Conservation (phyloP, 2,329 filamentous ascomycete species). For the Camptophora hylomeconis region DNA sequence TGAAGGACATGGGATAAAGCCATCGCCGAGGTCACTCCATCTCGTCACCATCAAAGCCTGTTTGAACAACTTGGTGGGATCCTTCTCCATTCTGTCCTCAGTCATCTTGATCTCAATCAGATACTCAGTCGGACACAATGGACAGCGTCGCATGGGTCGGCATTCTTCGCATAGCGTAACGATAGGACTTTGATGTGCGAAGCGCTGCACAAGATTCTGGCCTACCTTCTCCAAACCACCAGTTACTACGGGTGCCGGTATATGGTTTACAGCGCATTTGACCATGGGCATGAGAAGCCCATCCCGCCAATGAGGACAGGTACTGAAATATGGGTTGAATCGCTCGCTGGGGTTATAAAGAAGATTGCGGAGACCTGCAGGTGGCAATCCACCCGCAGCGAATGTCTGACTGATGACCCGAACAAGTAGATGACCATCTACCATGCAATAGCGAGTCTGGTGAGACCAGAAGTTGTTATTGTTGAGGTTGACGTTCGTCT, state of each 20-base stretch:
- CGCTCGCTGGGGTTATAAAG: conserved; percentile 45
- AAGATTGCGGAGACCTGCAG: conserved; percentile 40
- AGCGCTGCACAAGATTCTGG: conserved; percentile 22
- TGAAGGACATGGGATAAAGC: conserved; percentile 34
- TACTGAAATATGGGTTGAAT: conserved; percentile 49
- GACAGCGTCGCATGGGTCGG: conserved; percentile 46
- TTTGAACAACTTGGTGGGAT: conserved; percentile 38
- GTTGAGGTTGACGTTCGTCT: conserved; percentile 25
- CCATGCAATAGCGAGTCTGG: conserved; percentile 40
- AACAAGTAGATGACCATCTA: conserved; percentile 42
- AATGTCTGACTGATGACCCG: conserved; percentile 44
- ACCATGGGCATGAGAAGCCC: conserved; percentile 46
- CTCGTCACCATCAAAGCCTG: conserved; percentile 48
- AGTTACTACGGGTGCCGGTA: conserved; percentile 34
- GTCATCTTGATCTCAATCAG: conserved; percentile 46
- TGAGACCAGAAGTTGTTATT: conserved; percentile 36
- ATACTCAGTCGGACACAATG: conserved; percentile 50
- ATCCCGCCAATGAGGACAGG: conserved; percentile 50
- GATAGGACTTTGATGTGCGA: conserved; percentile 26
- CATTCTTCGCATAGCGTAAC: conserved; percentile 42
- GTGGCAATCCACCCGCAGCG: conserved; percentile 38
- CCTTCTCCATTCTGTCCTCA: conserved; percentile 37
- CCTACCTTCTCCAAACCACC: conserved; percentile 29
- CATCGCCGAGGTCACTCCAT: conserved; percentile 49
- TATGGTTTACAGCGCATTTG: conserved; percentile 48